Evolutionary conservation across 2,329 filamentous ascomycete species (phyloP), one percentile per base, ranked within the genome.

Genomic region (Eurotiales sp.): DNA sequence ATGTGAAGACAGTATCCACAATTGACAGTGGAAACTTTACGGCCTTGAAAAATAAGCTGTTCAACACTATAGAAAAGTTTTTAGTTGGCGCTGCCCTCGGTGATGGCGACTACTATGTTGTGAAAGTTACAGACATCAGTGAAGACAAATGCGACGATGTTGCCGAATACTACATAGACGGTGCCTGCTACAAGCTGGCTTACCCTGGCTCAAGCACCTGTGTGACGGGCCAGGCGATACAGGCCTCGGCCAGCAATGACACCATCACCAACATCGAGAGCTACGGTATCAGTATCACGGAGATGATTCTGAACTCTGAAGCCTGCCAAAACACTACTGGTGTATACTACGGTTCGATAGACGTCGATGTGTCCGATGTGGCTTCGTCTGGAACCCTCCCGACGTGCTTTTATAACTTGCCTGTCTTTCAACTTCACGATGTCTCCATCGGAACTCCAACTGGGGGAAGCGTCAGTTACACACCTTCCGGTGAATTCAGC

Each of bases 401-500:
- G 8, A 21, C 41, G 15, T 44, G 41, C 41, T 44, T 44, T 44
- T 44, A 27, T 25, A 44, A 44, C 14, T 25, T 44, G 23, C 41
- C 41, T 44, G 41, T 44, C 23, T 44, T 44, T 11, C 23, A 44
- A 11, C 41, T 44, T 30, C 23, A 30, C 14, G 8, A 15, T 2
- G 14, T 17, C 23, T 12, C 15, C 19, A 22, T 42, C 14, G 15
- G 12, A 12, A 5, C 10, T 19, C 4, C 17, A 23, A 42, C 17
- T 11, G 17, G n/a, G n/a, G n/a, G n/a, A n/a, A n/a, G n/a, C n/a
- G n/a, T n/a, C n/a, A n/a, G n/a, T n/a, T n/a, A 42, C 4, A 23
- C 17, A 3, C 39, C 39, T 42, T 15, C 8, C 21, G 19, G 25
- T 23, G 3, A n/a, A n/a, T n/a, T 42, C 5, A 42, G 39, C 39